Conservation (phyloP, 768 basidiomycete species). For the Mycena galopus region DNA sequence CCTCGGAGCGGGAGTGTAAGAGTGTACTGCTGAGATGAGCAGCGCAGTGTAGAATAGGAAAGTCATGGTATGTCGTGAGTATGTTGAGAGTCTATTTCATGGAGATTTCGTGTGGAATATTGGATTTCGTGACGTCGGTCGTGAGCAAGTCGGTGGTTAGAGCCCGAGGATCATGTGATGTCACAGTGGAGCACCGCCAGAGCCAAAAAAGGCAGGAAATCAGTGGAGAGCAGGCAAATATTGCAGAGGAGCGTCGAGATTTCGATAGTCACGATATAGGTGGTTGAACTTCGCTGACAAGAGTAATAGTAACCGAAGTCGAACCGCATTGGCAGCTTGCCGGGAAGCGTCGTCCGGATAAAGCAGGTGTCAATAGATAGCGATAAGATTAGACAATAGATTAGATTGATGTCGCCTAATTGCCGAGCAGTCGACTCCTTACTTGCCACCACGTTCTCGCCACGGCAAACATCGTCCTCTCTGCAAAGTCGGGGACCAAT, state of each 20-base stretch:
- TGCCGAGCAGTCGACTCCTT: too few species aligned
- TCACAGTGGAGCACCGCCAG: conserved; percentile 1
- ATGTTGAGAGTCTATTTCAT: conserved; percentile 26
- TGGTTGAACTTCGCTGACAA: neutral
- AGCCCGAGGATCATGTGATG: conserved; percentile 6
- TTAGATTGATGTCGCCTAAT: too few species aligned
- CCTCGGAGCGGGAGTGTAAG: conserved; percentile 33
- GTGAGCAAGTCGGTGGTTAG: neutral
- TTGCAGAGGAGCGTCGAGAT: too few species aligned
- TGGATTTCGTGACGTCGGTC: conserved; percentile 29
- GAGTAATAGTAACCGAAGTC: neutral
- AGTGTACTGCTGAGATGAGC: conserved; percentile 35
- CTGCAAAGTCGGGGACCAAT: conserved; percentile 43
- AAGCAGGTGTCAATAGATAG: conserved; percentile 1
- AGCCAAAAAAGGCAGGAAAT: neutral
- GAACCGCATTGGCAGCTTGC: neutral
- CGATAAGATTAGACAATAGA: too few species aligned
- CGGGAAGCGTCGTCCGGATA: neutral
- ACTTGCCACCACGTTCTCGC: too few species aligned
- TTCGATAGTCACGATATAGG: too few species aligned
- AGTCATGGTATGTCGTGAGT: conserved; percentile 36
- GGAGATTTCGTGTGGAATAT: neutral
- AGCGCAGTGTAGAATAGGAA: conserved; percentile 31
- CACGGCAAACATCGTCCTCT: conserved; percentile 41
- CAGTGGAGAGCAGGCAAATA: neutral